Evolutionary conservation across 1,139 yeast species (phyloP).

Genomic region (Saccharomycopsis hybrid): DNA sequence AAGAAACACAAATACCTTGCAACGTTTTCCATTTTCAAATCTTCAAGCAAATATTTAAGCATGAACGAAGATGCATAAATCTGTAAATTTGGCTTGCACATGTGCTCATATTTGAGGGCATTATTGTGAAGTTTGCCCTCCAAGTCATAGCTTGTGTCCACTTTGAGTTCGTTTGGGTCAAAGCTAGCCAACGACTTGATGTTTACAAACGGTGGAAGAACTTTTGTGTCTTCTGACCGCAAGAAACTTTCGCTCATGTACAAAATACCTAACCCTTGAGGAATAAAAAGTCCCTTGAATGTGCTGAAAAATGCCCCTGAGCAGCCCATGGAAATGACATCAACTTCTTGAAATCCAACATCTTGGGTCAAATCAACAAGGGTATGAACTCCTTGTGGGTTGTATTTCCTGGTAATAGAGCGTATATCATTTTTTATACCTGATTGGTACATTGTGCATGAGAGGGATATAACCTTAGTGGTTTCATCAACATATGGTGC

Average conservation of each 20-base stretch:
- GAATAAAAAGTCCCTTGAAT: constrained; percentile 21
- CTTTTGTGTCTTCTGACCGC: constrained; percentile 5
- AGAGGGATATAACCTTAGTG: constrained; percentile 17
- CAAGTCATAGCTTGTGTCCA: constrained; percentile 4
- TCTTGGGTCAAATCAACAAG: constrained; percentile 22
- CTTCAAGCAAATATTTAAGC: constrained; percentile 10
- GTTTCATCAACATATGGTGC: constrained; percentile 16
- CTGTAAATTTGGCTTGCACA: constrained; percentile 19
- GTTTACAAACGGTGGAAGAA: constrained; percentile 18
- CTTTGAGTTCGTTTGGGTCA: constrained; percentile 13
- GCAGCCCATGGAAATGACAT: constrained; percentile 14
- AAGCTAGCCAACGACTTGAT: constrained; percentile 15
- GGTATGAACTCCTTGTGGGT: constrained; percentile 15
- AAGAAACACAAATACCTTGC: constrained; percentile 15
- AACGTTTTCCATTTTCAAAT: constrained; percentile 14
- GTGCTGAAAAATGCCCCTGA: constrained; percentile 21
- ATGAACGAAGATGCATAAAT: constrained; percentile 15
- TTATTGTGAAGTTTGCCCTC: constrained; percentile 5
- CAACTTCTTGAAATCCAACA: constrained; percentile 19
- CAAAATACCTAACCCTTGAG: constrained; percentile 21
- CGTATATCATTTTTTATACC: constrained; percentile 20
- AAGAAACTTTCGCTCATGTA: constrained; percentile 17
- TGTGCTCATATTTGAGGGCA: constrained; percentile 18
- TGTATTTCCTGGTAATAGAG: constrained; percentile 12
- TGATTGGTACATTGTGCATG: constrained; percentile 21